These are phyloP conservation scores for Kuraishia capsulata DNA, from an alignment of 805 yeast species.

Conservation along the genomic window DNA sequence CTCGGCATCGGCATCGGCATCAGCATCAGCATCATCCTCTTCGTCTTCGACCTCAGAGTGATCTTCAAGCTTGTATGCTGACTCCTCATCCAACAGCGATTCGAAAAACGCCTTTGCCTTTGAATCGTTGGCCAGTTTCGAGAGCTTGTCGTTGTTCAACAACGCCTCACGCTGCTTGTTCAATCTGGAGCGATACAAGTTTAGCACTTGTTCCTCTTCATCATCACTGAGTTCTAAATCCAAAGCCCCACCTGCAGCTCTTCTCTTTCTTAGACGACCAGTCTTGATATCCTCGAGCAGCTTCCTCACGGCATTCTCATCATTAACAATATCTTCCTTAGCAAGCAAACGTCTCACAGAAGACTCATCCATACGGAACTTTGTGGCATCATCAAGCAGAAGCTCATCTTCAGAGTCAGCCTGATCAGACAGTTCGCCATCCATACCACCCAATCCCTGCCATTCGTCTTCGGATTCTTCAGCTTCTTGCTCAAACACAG, in stretches of 20 bases:
- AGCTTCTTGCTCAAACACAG: constrained; percentile 72
- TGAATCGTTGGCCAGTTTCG: constrained; percentile 37
- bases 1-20: constrained; percentile 3
- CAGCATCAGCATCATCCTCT: constrained; percentile 9
- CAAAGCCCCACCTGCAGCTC: constrained; percentile 41
- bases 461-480: constrained; percentile 88
- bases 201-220: constrained; percentile 50
- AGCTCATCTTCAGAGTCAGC: constrained; percentile 70
- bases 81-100: constrained; percentile 33
- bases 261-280: constrained; percentile 55
- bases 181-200: constrained; percentile 21
- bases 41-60: constrained; percentile 12
- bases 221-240: constrained; percentile 67
- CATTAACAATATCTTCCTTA: constrained; percentile 52
- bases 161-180: constrained; percentile 39
- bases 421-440: constrained; percentile 47
- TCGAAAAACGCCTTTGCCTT: constrained; percentile 62
- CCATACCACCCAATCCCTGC: constrained; percentile 72
- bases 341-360: constrained; percentile 49
- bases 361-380: constrained; percentile 45
- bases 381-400: constrained; percentile 66
- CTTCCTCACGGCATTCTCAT: constrained; percentile 54
- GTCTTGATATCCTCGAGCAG: constrained; percentile 64
- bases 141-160: constrained; percentile 33
- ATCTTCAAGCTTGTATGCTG: neutral